phyloP scores from a whole-genome alignment of 257 asterid genomes.

The Parsonsia alboflavescens region DNA sequence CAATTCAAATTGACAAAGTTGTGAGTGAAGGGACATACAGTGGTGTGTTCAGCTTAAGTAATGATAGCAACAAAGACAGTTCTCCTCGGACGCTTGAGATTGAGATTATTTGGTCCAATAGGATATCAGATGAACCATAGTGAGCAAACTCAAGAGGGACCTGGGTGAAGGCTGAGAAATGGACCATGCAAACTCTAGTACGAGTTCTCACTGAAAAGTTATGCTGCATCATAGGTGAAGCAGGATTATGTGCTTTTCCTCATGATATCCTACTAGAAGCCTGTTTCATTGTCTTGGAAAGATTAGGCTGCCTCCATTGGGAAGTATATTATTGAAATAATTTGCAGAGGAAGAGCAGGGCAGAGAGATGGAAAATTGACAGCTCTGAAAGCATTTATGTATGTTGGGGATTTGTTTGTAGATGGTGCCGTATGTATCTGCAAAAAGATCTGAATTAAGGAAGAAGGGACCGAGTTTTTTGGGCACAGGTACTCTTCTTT shows the following conservation, averaged over 20 bases:
- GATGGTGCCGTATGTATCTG: slow-evolving; percentile 12
- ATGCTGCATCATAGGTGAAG: background rate
- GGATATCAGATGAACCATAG: slow-evolving; percentile 28
- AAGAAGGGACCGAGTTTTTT: background rate
- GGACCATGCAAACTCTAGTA: slow-evolving; percentile 11
- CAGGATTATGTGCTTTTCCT: slow-evolving; percentile 17
- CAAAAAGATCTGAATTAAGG: background rate
- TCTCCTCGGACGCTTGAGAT: slow-evolving; percentile 59
- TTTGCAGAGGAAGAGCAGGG: slow-evolving; percentile 15
- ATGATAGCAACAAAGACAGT: slow-evolving; percentile 46
- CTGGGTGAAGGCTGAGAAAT: slow-evolving; percentile 13
- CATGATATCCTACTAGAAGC: background rate
- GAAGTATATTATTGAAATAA: slow-evolving; percentile 17
- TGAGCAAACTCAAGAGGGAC: slow-evolving; percentile 18
- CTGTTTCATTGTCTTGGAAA: slow-evolving; percentile 16
- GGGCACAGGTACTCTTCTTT: background rate
- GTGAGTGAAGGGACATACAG: slow-evolving; percentile 69
- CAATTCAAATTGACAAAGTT: slow-evolving; percentile 72
- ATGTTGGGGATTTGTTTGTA: slow-evolving; percentile 14
- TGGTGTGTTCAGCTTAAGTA: slow-evolving; percentile 56
- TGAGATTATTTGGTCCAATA: slow-evolving; percentile 71
- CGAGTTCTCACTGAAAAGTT: background rate
- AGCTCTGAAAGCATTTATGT: slow-evolving; percentile 22
- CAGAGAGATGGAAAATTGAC: slow-evolving; percentile 3
- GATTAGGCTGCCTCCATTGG: slow-evolving; percentile 3